phyloP scores from a whole-genome alignment of 2,329 filamentous ascomycete genomes.

The Magnaporthiopsis incrustans region DNA sequence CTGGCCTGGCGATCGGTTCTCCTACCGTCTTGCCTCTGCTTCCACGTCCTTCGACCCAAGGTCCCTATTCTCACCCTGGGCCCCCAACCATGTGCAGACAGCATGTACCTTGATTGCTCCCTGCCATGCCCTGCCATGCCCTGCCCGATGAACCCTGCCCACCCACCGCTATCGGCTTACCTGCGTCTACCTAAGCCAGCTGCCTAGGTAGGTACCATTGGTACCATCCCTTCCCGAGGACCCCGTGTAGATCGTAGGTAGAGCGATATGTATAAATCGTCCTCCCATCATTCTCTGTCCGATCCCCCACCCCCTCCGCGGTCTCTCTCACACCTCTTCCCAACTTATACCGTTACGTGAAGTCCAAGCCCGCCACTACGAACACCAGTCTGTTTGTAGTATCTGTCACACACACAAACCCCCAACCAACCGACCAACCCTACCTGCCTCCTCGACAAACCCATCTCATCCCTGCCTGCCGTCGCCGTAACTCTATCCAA shows the following conservation, averaged over 20 bases:
- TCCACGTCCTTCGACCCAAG: not conserved
- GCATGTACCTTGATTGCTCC: too few relatives aligned
- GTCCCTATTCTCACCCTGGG: not conserved
- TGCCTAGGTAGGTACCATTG: not conserved
- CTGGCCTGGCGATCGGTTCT: too few relatives aligned
- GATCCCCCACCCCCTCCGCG: conserved; percentile 6
- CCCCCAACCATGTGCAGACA: not conserved
- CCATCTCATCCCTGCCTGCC: not conserved
- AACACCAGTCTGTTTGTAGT: not conserved
- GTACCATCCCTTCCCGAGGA: not conserved
- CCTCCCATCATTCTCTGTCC: conserved; percentile 4
- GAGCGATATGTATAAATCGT: conserved; percentile 10
- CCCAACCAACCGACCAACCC: not conserved
- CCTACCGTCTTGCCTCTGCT: not conserved
- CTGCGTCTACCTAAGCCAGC: not conserved
- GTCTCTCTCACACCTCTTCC: not conserved
- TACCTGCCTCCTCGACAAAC: not conserved
- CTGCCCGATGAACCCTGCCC: not conserved
- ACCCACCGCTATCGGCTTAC: not conserved
- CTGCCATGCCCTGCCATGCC: not conserved
- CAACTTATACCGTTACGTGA: not conserved
- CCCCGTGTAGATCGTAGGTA: not conserved
- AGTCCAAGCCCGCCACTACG: not conserved
- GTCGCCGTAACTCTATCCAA: not conserved
- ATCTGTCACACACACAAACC: not conserved